phyloP scores from a whole-genome alignment of 768 basidiomycete species.

The Lanmaoa pseudosensibilis region DNA sequence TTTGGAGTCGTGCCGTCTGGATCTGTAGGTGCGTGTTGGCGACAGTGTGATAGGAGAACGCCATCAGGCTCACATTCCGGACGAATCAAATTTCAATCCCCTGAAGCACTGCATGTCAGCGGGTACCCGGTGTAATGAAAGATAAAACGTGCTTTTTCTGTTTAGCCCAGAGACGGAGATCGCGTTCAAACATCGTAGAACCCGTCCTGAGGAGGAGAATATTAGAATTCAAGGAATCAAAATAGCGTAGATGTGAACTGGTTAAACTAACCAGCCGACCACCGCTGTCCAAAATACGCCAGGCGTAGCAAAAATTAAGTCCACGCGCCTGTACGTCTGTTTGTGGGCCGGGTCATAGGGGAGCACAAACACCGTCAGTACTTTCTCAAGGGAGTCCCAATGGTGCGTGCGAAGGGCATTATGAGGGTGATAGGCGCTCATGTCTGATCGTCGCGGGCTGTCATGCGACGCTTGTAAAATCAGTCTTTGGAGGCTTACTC shows the following conservation, averaged over 20 bases:
- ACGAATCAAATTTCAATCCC: constrained; percentile 83
- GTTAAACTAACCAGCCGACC: constrained; percentile 71
- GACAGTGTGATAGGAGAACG: background rate
- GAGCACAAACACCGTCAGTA: constrained; percentile 74
- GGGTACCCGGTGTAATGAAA: background rate
- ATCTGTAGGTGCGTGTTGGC: constrained; percentile 25
- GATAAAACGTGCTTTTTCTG: constrained; percentile 44
- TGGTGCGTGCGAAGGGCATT: constrained; percentile 56
- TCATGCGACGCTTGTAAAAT: constrained; percentile 11
- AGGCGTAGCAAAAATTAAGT: constrained; percentile 78
- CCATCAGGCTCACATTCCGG: constrained; percentile 59
- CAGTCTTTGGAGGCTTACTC: constrained; percentile 48
- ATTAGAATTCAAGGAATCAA: background rate
- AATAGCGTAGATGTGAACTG: background rate
- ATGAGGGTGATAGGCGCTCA: constrained; percentile 59
- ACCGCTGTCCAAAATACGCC: constrained; percentile 87
- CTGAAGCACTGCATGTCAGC: constrained; percentile 35
- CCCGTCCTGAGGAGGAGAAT: constrained; percentile 59
- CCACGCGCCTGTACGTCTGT: constrained; percentile 66
- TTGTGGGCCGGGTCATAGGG: constrained; percentile 41
- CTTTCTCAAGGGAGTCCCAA: constrained; percentile 83
- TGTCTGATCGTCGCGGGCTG: constrained; percentile 39
- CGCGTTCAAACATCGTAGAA: constrained; percentile 87
- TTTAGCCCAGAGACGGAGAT: constrained; percentile 76
- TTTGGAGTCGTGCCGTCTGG: constrained; percentile 63